Evolutionary conservation across 2,329 filamentous ascomycete genomes (phyloP).

Genomic region (Coleophoma eucalyptorum): DNA sequence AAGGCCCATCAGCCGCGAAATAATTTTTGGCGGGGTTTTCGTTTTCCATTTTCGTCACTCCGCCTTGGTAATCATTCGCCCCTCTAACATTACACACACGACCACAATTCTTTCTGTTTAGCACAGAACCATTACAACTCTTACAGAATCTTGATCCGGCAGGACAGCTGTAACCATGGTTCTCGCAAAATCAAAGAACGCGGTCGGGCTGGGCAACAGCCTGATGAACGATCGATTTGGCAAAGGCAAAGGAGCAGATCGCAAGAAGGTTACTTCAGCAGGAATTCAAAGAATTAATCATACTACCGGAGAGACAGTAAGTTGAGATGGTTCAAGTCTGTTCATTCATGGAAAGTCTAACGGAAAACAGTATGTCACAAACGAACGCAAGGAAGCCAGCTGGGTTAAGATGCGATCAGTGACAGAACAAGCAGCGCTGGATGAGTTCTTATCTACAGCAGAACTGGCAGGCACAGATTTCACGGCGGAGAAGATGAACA

Average conservation of each 20-base stretch:
- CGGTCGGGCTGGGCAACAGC: slow-evolving; percentile 90
- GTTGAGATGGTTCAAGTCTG: slow-evolving; percentile 5
- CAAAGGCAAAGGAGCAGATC: slow-evolving; percentile 81
- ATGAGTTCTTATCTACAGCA: slow-evolving; percentile 94
- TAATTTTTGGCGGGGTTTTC: slow-evolving; percentile 13
- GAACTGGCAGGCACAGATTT: slow-evolving; percentile 98
- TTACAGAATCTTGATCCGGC: too few species aligned
- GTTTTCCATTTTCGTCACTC: slow-evolving; percentile 16
- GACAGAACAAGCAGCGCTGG: slow-evolving; percentile 92
- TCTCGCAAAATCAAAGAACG: slow-evolving; percentile 89
- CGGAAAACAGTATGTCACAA: slow-evolving; percentile 71
- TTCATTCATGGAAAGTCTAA: too few species aligned
- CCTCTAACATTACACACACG: background rate
- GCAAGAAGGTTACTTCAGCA: slow-evolving; percentile 65
- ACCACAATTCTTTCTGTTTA: too few species aligned
- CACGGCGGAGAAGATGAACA: slow-evolving; percentile 98
- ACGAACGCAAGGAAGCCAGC: slow-evolving; percentile 82
- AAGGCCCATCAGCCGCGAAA: too few species aligned
- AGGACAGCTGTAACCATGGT: slow-evolving; percentile 46
- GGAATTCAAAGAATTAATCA: slow-evolving; percentile 63
- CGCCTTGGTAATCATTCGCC: slow-evolving; percentile 14
- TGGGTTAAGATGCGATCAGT: slow-evolving; percentile 99
- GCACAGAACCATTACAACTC: too few species aligned
- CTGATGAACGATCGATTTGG: slow-evolving; percentile 99
- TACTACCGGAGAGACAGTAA: slow-evolving; percentile 70